Base-by-base conservation (phyloP, 495 filamentous ascomycete species). In the Rostrohypoxylon terebratum region DNA sequence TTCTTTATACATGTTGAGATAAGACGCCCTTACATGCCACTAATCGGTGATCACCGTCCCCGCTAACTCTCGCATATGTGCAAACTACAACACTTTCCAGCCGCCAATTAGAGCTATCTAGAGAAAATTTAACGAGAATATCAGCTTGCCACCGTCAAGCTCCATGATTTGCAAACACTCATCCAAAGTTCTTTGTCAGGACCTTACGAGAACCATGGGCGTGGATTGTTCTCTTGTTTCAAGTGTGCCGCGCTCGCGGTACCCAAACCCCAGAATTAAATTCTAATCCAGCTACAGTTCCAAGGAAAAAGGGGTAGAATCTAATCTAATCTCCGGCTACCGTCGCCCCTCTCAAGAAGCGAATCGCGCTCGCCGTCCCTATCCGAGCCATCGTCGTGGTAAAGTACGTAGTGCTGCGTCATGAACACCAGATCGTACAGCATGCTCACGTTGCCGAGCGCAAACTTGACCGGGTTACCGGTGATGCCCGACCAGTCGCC, bases 391-490 rank as follows among this genome's bases (percentile, higher is more conserved):
- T 75, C 72, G 5, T 75, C 77, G 31, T 78, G 83, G 77, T 96
- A 97, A 4, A 96, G 80, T 23, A 92, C 80, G 76, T 93, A 98
- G 82, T 98, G 96, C 80, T 99, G 96, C 16, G 85, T 76, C 50
- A 97, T 88, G 72, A 98, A 98, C 23, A 97, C 81, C 5, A 91
- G 28, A 75, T 98, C 94, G 75, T 97, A 98, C n/a, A 92, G 68
- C 63, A 98, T 90, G 45, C 89, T 90, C 58, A 97, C 85, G 75
- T 96, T 94, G 6, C 91, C 90, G 51, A 99, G 83, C 14, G 89
- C 88, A 59, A 99, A 87, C 81, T 99, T 99, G 69, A 94, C 89
- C 3, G 95, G 94, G 71, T 98, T 99, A 0, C 96, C 96, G 0
- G 89, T 91, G 62, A 98, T 83, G 2, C 95, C 96, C 7, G 90